These are phyloP conservation scores for Fraxinus excelsior DNA, from an alignment of 257 asterid genomes.

Conservation along the genomic window DNA sequence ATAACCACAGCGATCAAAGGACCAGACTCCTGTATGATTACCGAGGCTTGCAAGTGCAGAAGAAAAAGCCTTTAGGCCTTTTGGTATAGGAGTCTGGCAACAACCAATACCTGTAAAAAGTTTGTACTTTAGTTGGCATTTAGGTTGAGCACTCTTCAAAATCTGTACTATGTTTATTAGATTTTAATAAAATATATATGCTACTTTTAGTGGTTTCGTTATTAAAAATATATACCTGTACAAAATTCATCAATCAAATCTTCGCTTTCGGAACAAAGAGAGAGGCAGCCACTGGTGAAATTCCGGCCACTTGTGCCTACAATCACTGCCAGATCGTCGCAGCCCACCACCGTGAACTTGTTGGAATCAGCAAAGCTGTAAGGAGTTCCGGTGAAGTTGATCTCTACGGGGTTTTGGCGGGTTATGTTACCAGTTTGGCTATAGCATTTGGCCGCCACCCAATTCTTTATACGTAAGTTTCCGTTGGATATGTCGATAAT, in stretches of 20 bases:
- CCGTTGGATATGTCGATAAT: constrained; percentile 9
- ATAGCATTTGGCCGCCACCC: constrained; percentile 18
- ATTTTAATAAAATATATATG: too few relatives aligned
- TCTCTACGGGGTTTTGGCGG: not conserved
- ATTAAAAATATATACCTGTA: constrained; percentile 10
- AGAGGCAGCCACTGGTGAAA: constrained; percentile 38
- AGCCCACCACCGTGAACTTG: constrained; percentile 45
- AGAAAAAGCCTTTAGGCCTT: constrained; percentile 29
- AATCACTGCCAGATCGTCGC: constrained; percentile 38
- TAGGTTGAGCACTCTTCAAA: too few relatives aligned
- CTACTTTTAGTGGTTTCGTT: too few relatives aligned
- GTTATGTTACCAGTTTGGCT: not conserved
- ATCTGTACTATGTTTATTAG: too few relatives aligned
- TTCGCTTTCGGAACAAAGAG: constrained; percentile 31
- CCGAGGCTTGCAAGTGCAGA: not conserved
- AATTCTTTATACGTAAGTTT: constrained; percentile 15
- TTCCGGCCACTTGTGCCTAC: not conserved
- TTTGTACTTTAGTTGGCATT: too few relatives aligned
- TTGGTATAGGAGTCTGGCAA: constrained; percentile 41
- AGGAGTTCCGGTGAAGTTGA: constrained; percentile 18
- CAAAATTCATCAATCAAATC: constrained; percentile 51
- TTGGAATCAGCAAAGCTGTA: constrained; percentile 42
- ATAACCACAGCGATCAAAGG: constrained; percentile 39
- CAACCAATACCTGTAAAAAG: constrained; percentile 50
- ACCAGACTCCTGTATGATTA: not conserved